Base-by-base conservation (phyloP, 805 yeast species). In the Kuraishia borneana region DNA sequence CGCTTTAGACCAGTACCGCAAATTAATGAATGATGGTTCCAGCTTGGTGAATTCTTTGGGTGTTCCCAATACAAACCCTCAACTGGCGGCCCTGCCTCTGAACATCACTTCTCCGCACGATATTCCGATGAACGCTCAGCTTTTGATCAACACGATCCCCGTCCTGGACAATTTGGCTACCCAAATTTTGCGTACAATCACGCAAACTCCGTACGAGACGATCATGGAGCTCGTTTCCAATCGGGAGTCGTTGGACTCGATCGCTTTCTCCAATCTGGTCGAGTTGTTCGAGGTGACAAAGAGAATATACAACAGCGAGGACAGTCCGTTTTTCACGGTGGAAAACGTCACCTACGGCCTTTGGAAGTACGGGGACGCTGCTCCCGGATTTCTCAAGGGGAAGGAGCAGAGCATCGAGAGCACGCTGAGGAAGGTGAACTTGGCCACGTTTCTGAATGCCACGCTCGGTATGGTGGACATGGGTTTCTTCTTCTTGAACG, bases 361-460 rank as follows among this genome's bases (percentile, higher is more conserved):
- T 45, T 76, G 83, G 83, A 68, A 72, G 35, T 71, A 70, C 42
- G 77, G 76, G n/a, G 64, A 65, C 5, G 56, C 64, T 6, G 69
- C 81, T 0, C 83, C 84, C 0, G 47, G 61, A 19, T 63, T 76
- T 49, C 61, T 78, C 43, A 63, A 65, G 41, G 75, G 72, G 34
- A 68, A 75, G 39, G 84, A 76, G 44, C 78, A 74, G 40, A 66
- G 74, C 33, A 59, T 75, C 37, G 72, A 68, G 50, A 65, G 73
- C 26, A 76, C 92, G 1, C 54, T 89, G 22, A 74, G 94, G 38
- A 83, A 89, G 45, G 83, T 87, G 1, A 92, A 92, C 46, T 57
- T 92, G 42, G 83, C 95, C 1, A 85, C 95, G 0, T 92, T 85
- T 49, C 60, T 87, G 27, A 70, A 87, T n/a, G 92, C 96, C 0